Base-by-base conservation (phyloP, 1,139 yeast genomes). In the Pichia inconspicua region DNA sequence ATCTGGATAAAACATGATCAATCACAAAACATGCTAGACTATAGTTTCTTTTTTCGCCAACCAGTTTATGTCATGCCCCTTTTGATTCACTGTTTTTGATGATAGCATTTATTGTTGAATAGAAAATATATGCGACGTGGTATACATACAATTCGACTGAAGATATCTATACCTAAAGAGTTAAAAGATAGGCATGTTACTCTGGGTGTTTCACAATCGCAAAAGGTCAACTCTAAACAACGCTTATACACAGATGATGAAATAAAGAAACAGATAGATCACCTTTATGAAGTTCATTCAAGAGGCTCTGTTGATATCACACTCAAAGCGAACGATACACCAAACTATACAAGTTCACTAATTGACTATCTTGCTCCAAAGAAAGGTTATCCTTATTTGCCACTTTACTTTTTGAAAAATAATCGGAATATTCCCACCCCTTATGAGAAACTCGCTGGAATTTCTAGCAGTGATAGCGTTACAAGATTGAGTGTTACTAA, bases 301-400 rank as follows among this genome's bases (percentile, higher is more conserved):
- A 19, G 19, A 8, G 22, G 32, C 34, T 15, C 5, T 25, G 22
- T 11, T 30, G 34, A 30, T 30, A 12, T 2, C 5, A 8, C 7
- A 22, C 22, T 22, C 17, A 10, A 17, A 37, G 25, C n/a, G 17
- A 32, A 30, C 15, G 9, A 28, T 11, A 30, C 22, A 10, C 17
- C 14, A 36, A 37, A 42, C 6, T 30, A 5, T 12, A 14, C 45
- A 2, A 70, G 75, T 31, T 77, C 77, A 0, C 67, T 77, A 14
- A 60, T 70, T 25, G 61, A 65, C 7, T 61, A 66, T 25, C 58
- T 66, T 19, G 59, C 64, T 15, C 50, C 57, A 9, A 64, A 59
- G 1, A 65, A 72, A 0, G 27, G 42, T 19, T 25, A 28, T 8
- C 27, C 15, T 17, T 44, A 42, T 36, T 15, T 48, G 10, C 50